Conservation (phyloP, 108 stramenopile genomes). For the Nitzschia sp. region DNA sequence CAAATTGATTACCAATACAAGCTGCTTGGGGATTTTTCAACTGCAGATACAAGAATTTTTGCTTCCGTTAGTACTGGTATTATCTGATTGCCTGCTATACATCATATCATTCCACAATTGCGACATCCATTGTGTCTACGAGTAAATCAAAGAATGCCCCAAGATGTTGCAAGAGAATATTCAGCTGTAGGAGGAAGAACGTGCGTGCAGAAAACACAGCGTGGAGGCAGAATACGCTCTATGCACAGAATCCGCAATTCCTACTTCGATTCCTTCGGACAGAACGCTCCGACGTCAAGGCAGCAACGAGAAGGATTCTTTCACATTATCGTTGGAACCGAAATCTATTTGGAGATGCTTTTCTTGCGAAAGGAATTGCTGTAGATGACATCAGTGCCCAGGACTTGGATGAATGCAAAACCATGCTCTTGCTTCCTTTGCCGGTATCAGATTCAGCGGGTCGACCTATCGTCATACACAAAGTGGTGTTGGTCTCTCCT, state of each 20-base stretch:
- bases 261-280: slow-evolving; percentile 40
- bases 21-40: too few species aligned
- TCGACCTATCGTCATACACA: background rate
- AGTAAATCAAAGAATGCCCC: slow-evolving; percentile 15
- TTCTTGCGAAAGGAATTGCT: slow-evolving; percentile 18
- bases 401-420: slow-evolving; percentile 1
- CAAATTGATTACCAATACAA: too few species aligned
- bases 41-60: too few species aligned
- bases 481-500: background rate
- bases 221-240: background rate
- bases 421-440: slow-evolving; percentile 1
- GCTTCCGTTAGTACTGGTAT: too few species aligned
- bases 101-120: too few species aligned
- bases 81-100: too few species aligned
- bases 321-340: slow-evolving; percentile 39
- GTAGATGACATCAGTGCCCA: slow-evolving; percentile 19
- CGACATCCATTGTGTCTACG: slow-evolving; percentile 33
- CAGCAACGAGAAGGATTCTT: slow-evolving; percentile 29
- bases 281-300: slow-evolving; percentile 29
- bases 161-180: slow-evolving; percentile 1
- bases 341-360: slow-evolving; percentile 38
- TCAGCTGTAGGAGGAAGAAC: slow-evolving; percentile 11
- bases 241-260: slow-evolving; percentile 25
- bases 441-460: slow-evolving; percentile 18
- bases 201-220: background rate